Conservation (phyloP, 257 asterid genomes). For the Solanum microdontum region DNA sequence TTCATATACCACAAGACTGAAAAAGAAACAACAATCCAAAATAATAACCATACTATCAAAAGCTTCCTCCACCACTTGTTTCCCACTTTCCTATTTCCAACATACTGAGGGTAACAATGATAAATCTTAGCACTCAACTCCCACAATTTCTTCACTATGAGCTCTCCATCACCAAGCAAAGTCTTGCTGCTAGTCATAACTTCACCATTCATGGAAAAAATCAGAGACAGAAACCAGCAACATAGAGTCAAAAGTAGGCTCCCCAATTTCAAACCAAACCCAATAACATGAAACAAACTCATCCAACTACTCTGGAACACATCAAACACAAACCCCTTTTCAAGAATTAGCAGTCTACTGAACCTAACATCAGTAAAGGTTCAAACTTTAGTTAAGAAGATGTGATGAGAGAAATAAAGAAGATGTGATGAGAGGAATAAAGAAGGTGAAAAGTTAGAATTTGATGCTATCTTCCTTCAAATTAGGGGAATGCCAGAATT, state of each 20-base stretch:
- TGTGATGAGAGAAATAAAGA: not conserved
- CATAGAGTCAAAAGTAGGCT: constrained; percentile 60
- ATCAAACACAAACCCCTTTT: not conserved
- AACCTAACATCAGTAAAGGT: constrained; percentile 1
- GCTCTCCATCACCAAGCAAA: constrained; percentile 45
- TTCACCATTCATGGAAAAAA: constrained; percentile 67
- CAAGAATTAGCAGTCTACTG: not conserved
- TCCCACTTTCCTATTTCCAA: constrained; percentile 36
- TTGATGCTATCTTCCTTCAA: constrained; percentile 37
- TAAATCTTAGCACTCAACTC: constrained; percentile 44
- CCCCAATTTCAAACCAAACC: constrained; percentile 79
- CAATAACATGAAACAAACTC: constrained; percentile 70
- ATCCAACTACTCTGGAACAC: constrained; percentile 26
- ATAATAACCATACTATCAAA: constrained; percentile 38
- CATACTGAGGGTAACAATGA: constrained; percentile 40
- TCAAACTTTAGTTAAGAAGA: constrained; percentile 11
- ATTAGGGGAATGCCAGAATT: constrained; percentile 10
- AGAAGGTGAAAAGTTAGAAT: not conserved
- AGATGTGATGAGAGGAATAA: not conserved
- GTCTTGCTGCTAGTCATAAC: constrained; percentile 52
- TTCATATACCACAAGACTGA: constrained; percentile 44
- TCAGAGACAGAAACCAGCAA: constrained; percentile 55
- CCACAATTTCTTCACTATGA: constrained; percentile 52
- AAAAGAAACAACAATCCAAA: constrained; percentile 26
- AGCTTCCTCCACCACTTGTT: constrained; percentile 56